Percentiles rank a stretch among this genome's conserved stretches.
Evolutionary conservation across 768 basidiomycete species (phyloP).

Genomic region (Amanita fuliginea): DNA sequence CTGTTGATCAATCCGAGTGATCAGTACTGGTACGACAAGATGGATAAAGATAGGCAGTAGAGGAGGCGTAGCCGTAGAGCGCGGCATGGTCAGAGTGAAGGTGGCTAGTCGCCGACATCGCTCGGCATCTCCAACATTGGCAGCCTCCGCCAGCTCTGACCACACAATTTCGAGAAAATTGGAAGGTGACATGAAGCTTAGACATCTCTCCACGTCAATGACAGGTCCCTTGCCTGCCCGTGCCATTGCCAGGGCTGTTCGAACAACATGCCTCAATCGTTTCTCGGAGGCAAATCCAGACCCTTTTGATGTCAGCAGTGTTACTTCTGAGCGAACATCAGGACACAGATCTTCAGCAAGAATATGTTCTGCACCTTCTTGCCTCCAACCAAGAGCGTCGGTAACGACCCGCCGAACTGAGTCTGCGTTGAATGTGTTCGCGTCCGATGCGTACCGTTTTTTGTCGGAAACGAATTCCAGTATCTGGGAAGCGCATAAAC

Average conservation of each 20-base stretch:
- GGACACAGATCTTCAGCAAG: neutral
- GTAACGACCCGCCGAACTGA: conserved; percentile 28
- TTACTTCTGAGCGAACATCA: neutral
- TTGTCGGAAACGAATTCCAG: conserved; percentile 31
- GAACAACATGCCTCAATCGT: conserved; percentile 47
- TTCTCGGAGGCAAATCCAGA: conserved; percentile 16
- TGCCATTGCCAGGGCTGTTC: conserved; percentile 43
- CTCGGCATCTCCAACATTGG: conserved; percentile 50
- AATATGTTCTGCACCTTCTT: conserved; percentile 20
- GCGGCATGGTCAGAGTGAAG: conserved; percentile 57
- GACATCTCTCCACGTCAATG: conserved; percentile 57
- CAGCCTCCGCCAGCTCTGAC: conserved; percentile 45
- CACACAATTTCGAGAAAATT: conserved; percentile 61
- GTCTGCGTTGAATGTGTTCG: conserved; percentile 21
- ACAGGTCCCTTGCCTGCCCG: conserved; percentile 51
- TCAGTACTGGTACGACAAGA: conserved; percentile 50
- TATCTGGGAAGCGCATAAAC: conserved; percentile 49
- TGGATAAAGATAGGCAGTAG: conserved; percentile 68
- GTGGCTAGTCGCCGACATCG: conserved; percentile 54
- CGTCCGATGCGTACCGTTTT: conserved; percentile 18
- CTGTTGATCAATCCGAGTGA: conserved; percentile 44
- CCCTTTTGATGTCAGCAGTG: neutral
- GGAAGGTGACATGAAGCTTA: conserved; percentile 45
- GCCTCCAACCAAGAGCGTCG: conserved; percentile 24
- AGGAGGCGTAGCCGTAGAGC: conserved; percentile 38